Evolutionary conservation across 1,284 basidiomycete species (phyloP).

Genomic region (Coniferiporia sulphurascens): DNA sequence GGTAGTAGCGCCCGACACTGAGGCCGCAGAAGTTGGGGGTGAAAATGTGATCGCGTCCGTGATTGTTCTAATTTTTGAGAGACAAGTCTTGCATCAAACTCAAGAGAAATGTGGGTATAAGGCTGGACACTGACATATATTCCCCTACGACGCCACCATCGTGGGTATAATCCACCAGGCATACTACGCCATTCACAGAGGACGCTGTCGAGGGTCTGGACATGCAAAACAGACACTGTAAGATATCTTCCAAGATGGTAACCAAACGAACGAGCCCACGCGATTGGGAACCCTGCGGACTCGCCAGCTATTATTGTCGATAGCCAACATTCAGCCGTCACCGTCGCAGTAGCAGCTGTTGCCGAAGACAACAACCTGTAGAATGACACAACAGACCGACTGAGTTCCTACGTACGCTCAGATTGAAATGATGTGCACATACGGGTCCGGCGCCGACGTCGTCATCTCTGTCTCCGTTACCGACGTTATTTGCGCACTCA

Average conservation of each 20-base stretch:
- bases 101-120: not conserved
- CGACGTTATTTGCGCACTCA: conserved; percentile 9
- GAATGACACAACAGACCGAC: too few relatives aligned
- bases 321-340: conserved; percentile 11
- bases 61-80: not conserved
- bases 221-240: not conserved
- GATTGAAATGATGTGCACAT: not conserved
- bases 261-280: conserved; percentile 3
- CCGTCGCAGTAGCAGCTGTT: not conserved
- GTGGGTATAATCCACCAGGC: conserved; percentile 8
- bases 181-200: conserved; percentile 7
- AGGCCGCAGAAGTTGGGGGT: not conserved
- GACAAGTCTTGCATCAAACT: not conserved
- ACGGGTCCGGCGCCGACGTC: not conserved
- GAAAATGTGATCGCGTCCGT: not conserved
- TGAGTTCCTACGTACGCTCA: too few relatives aligned
- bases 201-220: not conserved
- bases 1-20: not conserved
- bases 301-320: not conserved
- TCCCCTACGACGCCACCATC: conserved; percentile 7
- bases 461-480: not conserved
- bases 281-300: conserved; percentile 5
- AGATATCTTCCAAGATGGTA: not conserved
- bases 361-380: too few relatives aligned
- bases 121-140: conserved; percentile 4